phyloP scores from a whole-genome alignment of 768 basidiomycete genomes.

The Lactarius evosmus region DNA sequence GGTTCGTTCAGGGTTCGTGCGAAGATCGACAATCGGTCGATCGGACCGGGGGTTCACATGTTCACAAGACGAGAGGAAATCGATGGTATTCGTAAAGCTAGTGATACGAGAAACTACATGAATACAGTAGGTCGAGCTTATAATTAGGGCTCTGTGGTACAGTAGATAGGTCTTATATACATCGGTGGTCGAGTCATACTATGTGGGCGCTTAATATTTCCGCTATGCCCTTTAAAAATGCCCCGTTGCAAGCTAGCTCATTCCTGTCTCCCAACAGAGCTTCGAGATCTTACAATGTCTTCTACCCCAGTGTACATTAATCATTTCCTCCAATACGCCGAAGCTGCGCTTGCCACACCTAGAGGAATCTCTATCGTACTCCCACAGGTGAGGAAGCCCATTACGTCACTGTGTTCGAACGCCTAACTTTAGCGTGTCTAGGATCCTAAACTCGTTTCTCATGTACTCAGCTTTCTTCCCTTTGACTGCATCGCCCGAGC shows the following conservation, averaged over 20 bases:
- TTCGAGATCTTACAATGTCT: neutral
- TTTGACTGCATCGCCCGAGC: slow-evolving; percentile 81
- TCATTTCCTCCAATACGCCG: neutral
- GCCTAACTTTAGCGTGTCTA: slow-evolving; percentile 36
- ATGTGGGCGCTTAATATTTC: too few species aligned
- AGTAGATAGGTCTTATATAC: too few species aligned
- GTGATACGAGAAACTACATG: too few species aligned
- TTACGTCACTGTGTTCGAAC: slow-evolving; percentile 70
- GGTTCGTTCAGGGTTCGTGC: too few species aligned
- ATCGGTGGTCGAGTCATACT: too few species aligned
- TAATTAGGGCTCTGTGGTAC: too few species aligned
- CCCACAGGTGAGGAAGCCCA: neutral
- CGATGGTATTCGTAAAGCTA: too few species aligned
- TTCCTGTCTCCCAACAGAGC: neutral
- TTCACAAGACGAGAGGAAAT: too few species aligned
- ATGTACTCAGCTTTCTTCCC: slow-evolving; percentile 81
- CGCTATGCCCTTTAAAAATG: too few species aligned
- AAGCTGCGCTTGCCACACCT: neutral
- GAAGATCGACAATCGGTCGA: too few species aligned
- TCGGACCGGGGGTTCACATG: too few species aligned
- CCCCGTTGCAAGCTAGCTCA: neutral
- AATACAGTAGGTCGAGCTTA: too few species aligned
- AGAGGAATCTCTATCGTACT: neutral
- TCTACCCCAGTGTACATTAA: neutral
- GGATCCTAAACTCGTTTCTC: slow-evolving; percentile 83